Percentiles rank a stretch among this genome's conserved stretches.
Conservation (phyloP, 2,329 filamentous ascomycete species). For the Cladosporium sp. region DNA sequence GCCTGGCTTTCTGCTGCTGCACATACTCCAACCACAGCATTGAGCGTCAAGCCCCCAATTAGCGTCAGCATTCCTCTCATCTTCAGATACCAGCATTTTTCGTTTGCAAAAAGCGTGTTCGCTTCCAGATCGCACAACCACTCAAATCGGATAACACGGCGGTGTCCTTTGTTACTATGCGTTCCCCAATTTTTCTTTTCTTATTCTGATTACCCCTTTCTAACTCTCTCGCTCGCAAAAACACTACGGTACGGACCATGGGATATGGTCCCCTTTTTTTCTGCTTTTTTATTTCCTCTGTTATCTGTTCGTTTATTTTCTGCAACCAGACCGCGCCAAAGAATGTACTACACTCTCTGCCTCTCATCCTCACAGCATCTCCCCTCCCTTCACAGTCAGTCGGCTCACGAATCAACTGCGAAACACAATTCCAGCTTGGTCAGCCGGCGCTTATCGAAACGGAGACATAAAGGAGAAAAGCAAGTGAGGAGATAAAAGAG, state of each 20-base stretch:
- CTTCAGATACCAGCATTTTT: conserved; percentile 11
- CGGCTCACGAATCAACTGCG: not conserved
- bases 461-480: not conserved
- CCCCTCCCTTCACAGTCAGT: not conserved
- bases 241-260: not conserved
- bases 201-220: not conserved
- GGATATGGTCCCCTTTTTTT: not conserved
- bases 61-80: conserved; percentile 11
- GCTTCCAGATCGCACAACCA: not conserved
- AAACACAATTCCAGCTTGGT: no score
- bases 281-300: not conserved
- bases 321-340: conserved; percentile 4
- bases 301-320: not conserved
- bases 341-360: conserved; percentile 9
- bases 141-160: conserved; percentile 4
- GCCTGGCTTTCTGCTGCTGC: not conserved
- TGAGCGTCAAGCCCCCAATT: conserved; percentile 6
- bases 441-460: no score
- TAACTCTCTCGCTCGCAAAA: not conserved
- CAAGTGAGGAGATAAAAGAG: no score
- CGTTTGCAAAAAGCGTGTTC: conserved; percentile 5
- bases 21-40: conserved; percentile 3
- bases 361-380: not conserved
- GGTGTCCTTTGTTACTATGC: not conserved
- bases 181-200: not conserved